Percentiles rank a stretch among this genome's conserved stretches.
Conservation (phyloP, 1,139 yeast genomes). For the Scheffersomyces titani region DNA sequence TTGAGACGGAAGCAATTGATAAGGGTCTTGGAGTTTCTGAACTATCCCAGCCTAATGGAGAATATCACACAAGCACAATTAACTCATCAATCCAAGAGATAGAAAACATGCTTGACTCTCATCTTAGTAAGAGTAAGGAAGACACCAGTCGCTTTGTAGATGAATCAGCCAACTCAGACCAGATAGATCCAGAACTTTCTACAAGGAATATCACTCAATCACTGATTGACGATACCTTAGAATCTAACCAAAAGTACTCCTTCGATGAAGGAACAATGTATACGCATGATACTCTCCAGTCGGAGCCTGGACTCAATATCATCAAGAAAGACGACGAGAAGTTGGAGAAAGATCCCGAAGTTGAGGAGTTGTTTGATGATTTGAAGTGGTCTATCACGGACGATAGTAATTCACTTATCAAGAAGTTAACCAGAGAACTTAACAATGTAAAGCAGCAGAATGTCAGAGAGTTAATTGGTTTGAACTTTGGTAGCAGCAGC, state of each 20-base stretch:
- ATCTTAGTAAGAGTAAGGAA: conserved; percentile 6
- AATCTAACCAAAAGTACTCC: conserved; percentile 3
- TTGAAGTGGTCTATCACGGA: conserved; percentile 73
- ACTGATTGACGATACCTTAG: neutral
- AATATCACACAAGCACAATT: conserved; percentile 12
- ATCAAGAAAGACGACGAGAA: conserved; percentile 15
- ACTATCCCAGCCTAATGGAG: neutral
- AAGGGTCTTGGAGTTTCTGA: conserved; percentile 11
- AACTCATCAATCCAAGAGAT: conserved; percentile 45
- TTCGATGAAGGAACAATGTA: conserved; percentile 12
- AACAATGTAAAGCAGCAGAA: conserved; percentile 38
- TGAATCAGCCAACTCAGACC: conserved; percentile 6
- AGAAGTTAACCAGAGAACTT: conserved; percentile 49
- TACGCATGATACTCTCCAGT: neutral
- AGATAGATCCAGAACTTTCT: neutral
- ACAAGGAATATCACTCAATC: neutral
- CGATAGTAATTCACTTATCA: conserved; percentile 56
- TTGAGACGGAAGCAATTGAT: conserved; percentile 3
- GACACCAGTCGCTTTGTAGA: neutral
- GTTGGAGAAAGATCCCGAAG: conserved; percentile 44
- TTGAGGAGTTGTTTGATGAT: conserved; percentile 74
- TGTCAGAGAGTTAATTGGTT: conserved; percentile 38
- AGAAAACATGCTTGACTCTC: conserved; percentile 42
- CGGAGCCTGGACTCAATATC: conserved; percentile 21
- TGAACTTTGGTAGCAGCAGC: conserved; percentile 37